Conservation (phyloP, 805 yeast genomes). For the Vanderwaltozyma yarrowii region DNA sequence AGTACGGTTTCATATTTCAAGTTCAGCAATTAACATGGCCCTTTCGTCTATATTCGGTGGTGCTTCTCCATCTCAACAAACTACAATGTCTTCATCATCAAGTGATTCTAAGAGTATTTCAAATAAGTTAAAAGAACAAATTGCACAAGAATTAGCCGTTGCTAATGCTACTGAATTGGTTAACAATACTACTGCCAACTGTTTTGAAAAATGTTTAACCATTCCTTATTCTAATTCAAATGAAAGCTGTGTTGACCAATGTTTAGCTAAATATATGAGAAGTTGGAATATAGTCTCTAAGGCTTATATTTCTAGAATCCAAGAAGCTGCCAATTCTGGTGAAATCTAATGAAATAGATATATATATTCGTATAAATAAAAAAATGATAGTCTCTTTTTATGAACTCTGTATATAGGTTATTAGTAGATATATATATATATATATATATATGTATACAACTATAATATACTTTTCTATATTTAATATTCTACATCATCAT, state of each 20-base stretch:
- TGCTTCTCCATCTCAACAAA: slow-evolving; percentile 16
- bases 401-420: too few relatives aligned
- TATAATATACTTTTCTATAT: too few relatives aligned
- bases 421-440: too few relatives aligned
- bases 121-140: slow-evolving; percentile 55
- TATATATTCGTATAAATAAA: too few relatives aligned
- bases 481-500: too few relatives aligned
- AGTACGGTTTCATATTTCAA: too few relatives aligned
- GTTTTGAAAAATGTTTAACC: slow-evolving; percentile 68
- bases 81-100: slow-evolving; percentile 11
- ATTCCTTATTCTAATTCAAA: slow-evolving; percentile 52
- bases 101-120: slow-evolving; percentile 37
- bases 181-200: slow-evolving; percentile 74
- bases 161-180: slow-evolving; percentile 86
- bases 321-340: slow-evolving; percentile 35
- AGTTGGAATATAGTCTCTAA: slow-evolving; percentile 82
- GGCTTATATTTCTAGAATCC: slow-evolving; percentile 67
- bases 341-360: slow-evolving; percentile 13
- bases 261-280: slow-evolving; percentile 80
- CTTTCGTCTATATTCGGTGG: slow-evolving; percentile 26
- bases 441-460: too few relatives aligned
- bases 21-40: too few relatives aligned
- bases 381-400: too few relatives aligned
- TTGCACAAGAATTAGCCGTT: slow-evolving; percentile 77
- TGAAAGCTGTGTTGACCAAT: slow-evolving; percentile 59